phyloP scores from a whole-genome alignment of 1,139 yeast genomes.

The Blastobotrys petasosporus region DNA sequence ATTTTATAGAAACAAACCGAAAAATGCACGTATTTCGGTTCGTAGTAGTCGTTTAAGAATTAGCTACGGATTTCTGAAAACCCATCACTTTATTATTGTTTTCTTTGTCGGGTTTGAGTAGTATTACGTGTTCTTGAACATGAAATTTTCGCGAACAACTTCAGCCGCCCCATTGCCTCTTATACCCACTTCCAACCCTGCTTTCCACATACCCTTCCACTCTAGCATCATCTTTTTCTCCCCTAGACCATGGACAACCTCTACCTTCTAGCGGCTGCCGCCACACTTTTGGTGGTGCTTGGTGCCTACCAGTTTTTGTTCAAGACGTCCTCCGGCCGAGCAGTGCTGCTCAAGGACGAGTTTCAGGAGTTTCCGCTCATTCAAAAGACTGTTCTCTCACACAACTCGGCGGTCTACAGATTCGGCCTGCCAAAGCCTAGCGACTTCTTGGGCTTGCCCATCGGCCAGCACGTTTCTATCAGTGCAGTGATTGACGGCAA shows the following conservation, averaged over 20 bases:
- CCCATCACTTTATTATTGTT: too few relatives aligned
- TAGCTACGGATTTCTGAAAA: too few relatives aligned
- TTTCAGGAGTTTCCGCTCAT: slow-evolving; percentile 80
- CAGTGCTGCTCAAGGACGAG: slow-evolving; percentile 57
- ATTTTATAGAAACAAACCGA: too few relatives aligned
- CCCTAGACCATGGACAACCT: slow-evolving; percentile 1
- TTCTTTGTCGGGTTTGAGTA: too few relatives aligned
- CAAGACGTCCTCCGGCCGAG: slow-evolving; percentile 27
- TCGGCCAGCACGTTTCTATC: slow-evolving; percentile 77
- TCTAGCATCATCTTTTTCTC: too few relatives aligned
- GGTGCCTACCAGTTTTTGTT: slow-evolving; percentile 15
- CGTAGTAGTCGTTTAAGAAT: too few relatives aligned
- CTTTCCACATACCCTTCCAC: too few relatives aligned
- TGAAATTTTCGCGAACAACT: too few relatives aligned
- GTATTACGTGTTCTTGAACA: too few relatives aligned
- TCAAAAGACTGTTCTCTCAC: slow-evolving; percentile 70
- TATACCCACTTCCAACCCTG: too few relatives aligned
- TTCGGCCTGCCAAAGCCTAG: slow-evolving; percentile 74
- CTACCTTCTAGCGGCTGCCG: slow-evolving; percentile 14
- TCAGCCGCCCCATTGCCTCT: too few relatives aligned
- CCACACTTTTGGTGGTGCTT: slow-evolving; percentile 16
- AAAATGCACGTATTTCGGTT: too few relatives aligned
- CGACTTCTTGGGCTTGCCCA: slow-evolving; percentile 81
- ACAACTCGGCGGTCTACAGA: slow-evolving; percentile 79
- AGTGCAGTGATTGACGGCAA: slow-evolving; percentile 69